A percentile compares a stretch with the other conserved stretches of the same genome.
These are phyloP conservation scores for Onygena corvina DNA, from an alignment of 2,329 filamentous ascomycete genomes.

Conservation along the genomic window DNA sequence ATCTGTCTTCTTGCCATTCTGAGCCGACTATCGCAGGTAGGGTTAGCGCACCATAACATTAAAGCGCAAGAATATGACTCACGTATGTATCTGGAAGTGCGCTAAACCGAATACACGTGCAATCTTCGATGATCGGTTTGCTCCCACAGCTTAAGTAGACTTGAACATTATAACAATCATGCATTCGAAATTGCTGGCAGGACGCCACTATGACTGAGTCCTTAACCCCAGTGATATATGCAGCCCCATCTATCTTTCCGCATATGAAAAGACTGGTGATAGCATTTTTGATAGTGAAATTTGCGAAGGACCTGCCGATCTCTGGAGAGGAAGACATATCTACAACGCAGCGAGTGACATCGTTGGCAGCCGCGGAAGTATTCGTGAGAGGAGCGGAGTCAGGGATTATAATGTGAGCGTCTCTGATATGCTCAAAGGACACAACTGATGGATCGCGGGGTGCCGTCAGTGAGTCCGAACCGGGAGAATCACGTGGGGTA, in stretches of 20 bases:
- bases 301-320: conserved; percentile 54
- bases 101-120: conserved; percentile 63
- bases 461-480: too few relatives aligned
- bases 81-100: conserved; percentile 60
- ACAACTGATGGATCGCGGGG: conserved; percentile 38
- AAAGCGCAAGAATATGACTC: conserved; percentile 28
- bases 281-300: conserved; percentile 57
- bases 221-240: conserved; percentile 65
- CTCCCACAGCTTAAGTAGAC: conserved; percentile 73
- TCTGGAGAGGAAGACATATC: conserved; percentile 60
- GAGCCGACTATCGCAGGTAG: conserved; percentile 4
- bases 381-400: conserved; percentile 57
- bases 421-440: conserved; percentile 53
- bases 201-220: conserved; percentile 66
- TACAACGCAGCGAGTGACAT: conserved; percentile 59
- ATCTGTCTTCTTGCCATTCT: conserved; percentile 5
- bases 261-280: conserved; percentile 60
- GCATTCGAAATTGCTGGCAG: conserved; percentile 83
- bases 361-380: conserved; percentile 59
- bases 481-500: too few relatives aligned
- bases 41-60: not conserved
- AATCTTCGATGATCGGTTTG: conserved; percentile 90
- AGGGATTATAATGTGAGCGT: conserved; percentile 67
- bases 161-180: conserved; percentile 68
- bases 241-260: conserved; percentile 65